Base-by-base conservation (phyloP, 306 rosid species). In the Corylus americana region DNA sequence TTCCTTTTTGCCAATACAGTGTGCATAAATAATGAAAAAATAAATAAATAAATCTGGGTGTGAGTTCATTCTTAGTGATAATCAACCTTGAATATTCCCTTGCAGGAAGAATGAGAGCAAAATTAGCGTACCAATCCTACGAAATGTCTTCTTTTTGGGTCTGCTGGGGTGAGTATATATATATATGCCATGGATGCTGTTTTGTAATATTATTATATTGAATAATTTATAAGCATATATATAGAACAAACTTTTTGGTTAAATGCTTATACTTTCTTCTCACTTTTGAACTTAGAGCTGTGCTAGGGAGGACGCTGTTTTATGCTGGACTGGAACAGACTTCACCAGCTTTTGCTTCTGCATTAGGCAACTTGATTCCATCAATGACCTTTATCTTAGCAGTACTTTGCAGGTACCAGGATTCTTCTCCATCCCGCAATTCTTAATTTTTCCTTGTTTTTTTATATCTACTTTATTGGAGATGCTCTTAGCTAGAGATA, bases 101-200 rank as follows among this genome's bases (percentile, higher is more conserved):
- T 8, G 74, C 74, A 83, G 80, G 64, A 75, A 75, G 48, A 79
- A 54, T 11, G 22, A 75, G 70, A 42, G 70, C 61, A 83, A 70
- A 75, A 74, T 83, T 58, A 74, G 53, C 55, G 2, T 74, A 44
- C 13, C 37, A 7, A 42, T 83, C n/a, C 4, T 79, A 57, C 58
- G 80, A 58, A 66, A 74, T 53, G 14, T 83, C 73, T 70, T 79
- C 54, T 75, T 79, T 55, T 51, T 83, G 77, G 80, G 80, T 18
- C 31, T 79, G 13, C 35, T 75, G 8, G 77, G 80, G 74, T 79
- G 61, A 51, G 83, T 69, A n/a, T 16, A 42, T n/a, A 3, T 37
- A 1, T 5, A 7, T 5, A 8, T 8, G 29, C n/a, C 31, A n/a
- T 8, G 12, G 35, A 0, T n/a, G 25, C 22, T n/a, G 4, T 14